Evolutionary conservation across 1,284 basidiomycete species (phyloP).

Genomic region (Leccinum griseonigrum): DNA sequence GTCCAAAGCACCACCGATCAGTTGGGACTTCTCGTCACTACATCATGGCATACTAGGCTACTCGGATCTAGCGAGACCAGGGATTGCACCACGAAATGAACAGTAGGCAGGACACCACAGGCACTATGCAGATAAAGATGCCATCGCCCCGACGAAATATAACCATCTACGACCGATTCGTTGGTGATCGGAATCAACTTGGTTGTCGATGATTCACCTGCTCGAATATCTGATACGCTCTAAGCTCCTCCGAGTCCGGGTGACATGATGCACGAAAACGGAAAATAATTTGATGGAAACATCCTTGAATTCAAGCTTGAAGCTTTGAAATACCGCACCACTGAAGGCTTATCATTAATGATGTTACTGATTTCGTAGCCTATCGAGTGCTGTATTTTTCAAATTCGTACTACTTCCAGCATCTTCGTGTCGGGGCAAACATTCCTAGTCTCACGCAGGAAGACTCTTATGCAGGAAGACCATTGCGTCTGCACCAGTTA

Average conservation of each 20-base stretch:
- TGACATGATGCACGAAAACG: too few relatives aligned
- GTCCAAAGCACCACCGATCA: not conserved
- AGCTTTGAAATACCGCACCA: not conserved
- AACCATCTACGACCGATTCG: not conserved
- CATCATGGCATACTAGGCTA: not conserved
- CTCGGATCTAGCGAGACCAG: not conserved
- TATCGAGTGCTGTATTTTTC: not conserved
- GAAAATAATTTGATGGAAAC: not conserved
- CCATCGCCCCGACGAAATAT: not conserved
- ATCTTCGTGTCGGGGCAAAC: not conserved
- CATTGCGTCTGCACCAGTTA: too few relatives aligned
- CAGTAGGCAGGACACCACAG: not conserved
- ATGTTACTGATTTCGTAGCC: not conserved
- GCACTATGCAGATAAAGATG: not conserved
- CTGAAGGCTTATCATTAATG: not conserved
- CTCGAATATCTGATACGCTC: not conserved
- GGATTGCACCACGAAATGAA: not conserved
- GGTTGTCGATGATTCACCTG: not conserved
- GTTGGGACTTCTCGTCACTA: not conserved
- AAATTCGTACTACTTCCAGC: not conserved
- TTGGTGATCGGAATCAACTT: not conserved
- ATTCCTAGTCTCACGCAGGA: too few relatives aligned
- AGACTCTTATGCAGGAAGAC: too few relatives aligned
- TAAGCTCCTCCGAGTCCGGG: too few relatives aligned
- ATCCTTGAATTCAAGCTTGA: not conserved